phyloP scores from a whole-genome alignment of 805 yeast species.

The Starmerella bacillaris region DNA sequence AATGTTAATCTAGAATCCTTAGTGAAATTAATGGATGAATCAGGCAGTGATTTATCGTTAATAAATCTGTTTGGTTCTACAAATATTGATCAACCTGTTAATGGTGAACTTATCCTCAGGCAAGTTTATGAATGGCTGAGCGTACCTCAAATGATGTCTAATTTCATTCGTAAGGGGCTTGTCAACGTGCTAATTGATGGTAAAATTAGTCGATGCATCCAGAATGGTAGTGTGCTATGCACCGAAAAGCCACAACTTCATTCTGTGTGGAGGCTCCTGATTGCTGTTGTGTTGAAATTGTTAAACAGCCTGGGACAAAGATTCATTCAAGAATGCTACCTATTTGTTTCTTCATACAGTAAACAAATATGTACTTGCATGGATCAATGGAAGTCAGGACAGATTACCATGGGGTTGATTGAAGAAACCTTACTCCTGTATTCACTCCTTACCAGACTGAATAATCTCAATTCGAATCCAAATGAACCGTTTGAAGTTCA shows the following conservation, averaged over 20 bases:
- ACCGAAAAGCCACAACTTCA: conserved; percentile 40
- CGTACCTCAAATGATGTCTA: conserved; percentile 41
- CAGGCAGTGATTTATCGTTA: conserved; percentile 44
- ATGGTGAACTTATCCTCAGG: conserved; percentile 54
- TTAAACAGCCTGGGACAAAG: conserved; percentile 46
- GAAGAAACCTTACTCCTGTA: conserved; percentile 56
- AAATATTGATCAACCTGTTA: conserved; percentile 44
- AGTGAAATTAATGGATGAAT: conserved; percentile 27
- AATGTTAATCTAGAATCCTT: conserved; percentile 4
- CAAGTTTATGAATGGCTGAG: conserved; percentile 52
- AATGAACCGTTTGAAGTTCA: conserved; percentile 2
- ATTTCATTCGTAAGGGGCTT: conserved; percentile 44
- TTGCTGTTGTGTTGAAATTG: conserved; percentile 46
- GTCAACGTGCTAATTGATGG: conserved; percentile 55
- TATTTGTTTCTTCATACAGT: conserved; percentile 43
- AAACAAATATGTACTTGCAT: conserved; percentile 49
- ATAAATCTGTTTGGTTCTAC: conserved; percentile 33
- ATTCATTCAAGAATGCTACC: conserved; percentile 44
- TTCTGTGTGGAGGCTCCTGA: conserved; percentile 62
- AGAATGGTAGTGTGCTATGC: conserved; percentile 43
- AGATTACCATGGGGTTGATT: conserved; percentile 31
- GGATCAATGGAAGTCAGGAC: conserved; percentile 45
- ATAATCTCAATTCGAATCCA: conserved; percentile 1
- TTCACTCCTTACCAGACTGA: conserved; percentile 40
- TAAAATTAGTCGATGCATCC: conserved; percentile 48